Conservation (phyloP, 2,329 filamentous ascomycete genomes). For the Aspergillus tanneri region DNA sequence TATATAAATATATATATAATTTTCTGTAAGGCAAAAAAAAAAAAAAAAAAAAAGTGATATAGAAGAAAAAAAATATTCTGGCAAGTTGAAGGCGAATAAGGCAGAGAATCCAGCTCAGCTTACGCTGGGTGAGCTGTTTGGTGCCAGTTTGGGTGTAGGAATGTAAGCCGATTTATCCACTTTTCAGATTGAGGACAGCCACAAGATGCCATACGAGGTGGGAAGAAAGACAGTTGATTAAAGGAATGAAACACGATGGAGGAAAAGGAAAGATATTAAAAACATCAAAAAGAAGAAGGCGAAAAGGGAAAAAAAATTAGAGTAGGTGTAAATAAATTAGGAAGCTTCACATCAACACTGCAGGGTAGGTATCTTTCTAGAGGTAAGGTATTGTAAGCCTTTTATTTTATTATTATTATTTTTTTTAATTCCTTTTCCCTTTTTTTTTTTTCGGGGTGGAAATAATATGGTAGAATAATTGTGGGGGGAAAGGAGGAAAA, state of each 20-base stretch:
- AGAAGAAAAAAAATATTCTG: neutral
- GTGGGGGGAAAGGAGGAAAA: neutral
- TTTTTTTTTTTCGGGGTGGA: neutral
- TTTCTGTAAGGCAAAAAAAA: neutral
- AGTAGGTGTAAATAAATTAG: constrained; percentile 6
- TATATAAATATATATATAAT: no score
- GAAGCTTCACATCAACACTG: constrained; percentile 9
- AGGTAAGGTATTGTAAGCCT: constrained; percentile 7
- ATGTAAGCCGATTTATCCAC: constrained; percentile 25
- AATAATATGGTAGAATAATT: neutral
- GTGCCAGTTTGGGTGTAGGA: constrained; percentile 20
- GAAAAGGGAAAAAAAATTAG: constrained; percentile 6
- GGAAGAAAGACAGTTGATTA: neutral
- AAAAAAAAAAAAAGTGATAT: neutral
- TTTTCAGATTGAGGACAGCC: constrained; percentile 14
- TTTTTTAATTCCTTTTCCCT: neutral
- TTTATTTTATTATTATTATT: constrained; percentile 1
- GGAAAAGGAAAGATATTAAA: constrained; percentile 5
- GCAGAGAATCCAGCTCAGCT: constrained; percentile 12
- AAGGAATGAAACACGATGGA: constrained; percentile 7
- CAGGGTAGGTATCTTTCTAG: constrained; percentile 4
- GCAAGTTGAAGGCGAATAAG: neutral
- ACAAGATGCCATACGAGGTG: constrained; percentile 17
- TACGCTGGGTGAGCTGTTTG: constrained; percentile 15
- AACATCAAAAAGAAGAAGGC: constrained; percentile 4